Evolutionary conservation across 2,329 filamentous ascomycete genomes (phyloP), one percentile per base, ranked within the genome.

Genomic region (Penicillium vulpinum): DNA sequence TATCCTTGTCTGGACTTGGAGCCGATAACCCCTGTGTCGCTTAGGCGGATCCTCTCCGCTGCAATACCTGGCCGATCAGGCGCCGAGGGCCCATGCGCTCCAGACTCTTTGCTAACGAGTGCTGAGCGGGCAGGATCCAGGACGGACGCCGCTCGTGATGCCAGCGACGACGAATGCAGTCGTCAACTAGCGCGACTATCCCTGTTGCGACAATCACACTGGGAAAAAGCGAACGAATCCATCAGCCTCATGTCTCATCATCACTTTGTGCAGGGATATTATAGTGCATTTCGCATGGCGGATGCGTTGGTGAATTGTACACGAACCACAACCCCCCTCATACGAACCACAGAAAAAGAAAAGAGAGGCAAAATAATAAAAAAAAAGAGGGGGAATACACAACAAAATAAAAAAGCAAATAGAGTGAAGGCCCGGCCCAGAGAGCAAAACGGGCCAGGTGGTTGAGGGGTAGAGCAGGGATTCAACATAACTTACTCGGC

Each of bases 201-300:
- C 93, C 93, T n/a, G 92, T 94, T 45, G 92, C 86, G 61, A 97
- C 84, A 61, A 97, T 88, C 62, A 96, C 88, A 73, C 92, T 96
- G 52, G 39, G 53, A 31, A 39, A 18, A 31, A 43, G 11, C 15
- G 9, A 46, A 10, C 28, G 36, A 10, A 51, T 48, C 51, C 46
- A 44, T 56, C 51, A 61, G 61, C 51, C 54, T 57, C 50, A 51
- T 31, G 39, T 5, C 38, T 49, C 22, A 35, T 48, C 21, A 29
- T 18, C 26, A 31, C 26, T 22, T 48, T 33, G 47, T 24, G 26
- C 26, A 54, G 35, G 43, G 44, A 26, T 40, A 15, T 22, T 2
- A 50, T 15, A 18, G 28, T 41, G 29, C 36, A 50, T 18, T 18
- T 39, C 39, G 22, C 15, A 38, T 36, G 48, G n/a, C 22, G 21